Evolutionary conservation across 768 basidiomycete genomes (phyloP), one percentile per base, ranked within the genome.

Genomic region (Krasilnikovozyma curviuscula): DNA sequence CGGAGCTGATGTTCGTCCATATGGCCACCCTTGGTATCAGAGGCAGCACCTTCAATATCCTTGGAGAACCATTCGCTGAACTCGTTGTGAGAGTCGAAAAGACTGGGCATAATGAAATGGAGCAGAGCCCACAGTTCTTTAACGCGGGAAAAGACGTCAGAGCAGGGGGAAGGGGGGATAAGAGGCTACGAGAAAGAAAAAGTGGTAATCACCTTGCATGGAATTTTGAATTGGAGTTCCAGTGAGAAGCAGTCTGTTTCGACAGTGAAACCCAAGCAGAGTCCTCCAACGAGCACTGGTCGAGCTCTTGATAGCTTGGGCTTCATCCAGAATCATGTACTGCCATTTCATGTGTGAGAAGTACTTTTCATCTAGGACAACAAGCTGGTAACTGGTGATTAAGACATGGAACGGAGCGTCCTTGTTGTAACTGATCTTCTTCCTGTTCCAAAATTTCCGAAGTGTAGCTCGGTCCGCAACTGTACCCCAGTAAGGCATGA

Each of bases 31-130:
- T 66, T 65, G 61, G 86, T 88, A 63, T 86, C 88, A 4, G 76
- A 76, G 27, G 50, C 50, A 16, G 84, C 85, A 60, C 83, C 89
- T 68, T 98, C 93, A 46, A 97, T 95, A 59, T 95, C 93, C 65
- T 95, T 93, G 10, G 91, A 93, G 64, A 98, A 98, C 93, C 93
- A 98, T 64, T 97, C 91, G 61, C 82, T 86, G 70, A 98, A 98
- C 66, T 98, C 93, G 60, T 97, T 89, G 59, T 97, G 89, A 13
- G 89, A 95, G 64, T 97, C 93, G 65, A 98, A 98, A 46, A 98
- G 69, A 62, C 83, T 89, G 3, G 93, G 93, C 93, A 98, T 98
- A 68, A 98, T 97, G 69, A 98, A 98, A 63, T 98, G 93, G 35
- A 98, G 70, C 50, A 98, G 70, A 1, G 93, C 93, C 93, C 93